Base-by-base conservation (phyloP, 768 basidiomycete genomes). In the Polyporus arcularius region DNA sequence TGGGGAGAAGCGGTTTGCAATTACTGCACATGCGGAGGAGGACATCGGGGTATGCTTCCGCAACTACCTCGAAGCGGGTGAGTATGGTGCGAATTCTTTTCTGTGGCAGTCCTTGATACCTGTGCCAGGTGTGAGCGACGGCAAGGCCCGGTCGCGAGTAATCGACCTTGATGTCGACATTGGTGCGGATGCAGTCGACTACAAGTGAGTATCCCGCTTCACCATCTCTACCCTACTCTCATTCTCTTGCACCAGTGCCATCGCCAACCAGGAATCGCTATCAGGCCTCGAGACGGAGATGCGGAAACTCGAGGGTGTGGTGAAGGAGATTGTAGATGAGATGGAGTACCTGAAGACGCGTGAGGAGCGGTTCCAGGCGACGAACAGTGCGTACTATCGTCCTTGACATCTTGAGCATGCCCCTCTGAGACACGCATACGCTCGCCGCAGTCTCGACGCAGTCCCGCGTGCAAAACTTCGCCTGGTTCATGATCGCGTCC, bases 181-280 rank as follows among this genome's bases (percentile, higher is more conserved):
- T 73, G 97, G 97, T 38, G 96, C 96, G 12, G 96, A 98, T 69
- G 97, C 97, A 2, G 89, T 98, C 40, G 97, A 99, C 76, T 98
- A 98, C 83, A 98, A 99, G 95, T 50, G 14, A 7, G 11, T 46
- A 15, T 14, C 6, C 40, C 32, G 21, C 45, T 51, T 6, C 51
- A 9, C 32, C 60, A 49, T 16, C 57, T 21, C 48, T 4, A 41
- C 9, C 14, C 43, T 21, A 18, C n/a, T 45, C 16, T 45, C 9
- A 15, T 28, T 21, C 26, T 26, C 41, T 42, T 43, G 42, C n/a
- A 21, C 1, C 70, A 97, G 95, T 68, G 97, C 97, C 28, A 99
- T 98, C 73, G 97, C 97, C 10, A 98, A 97, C 76, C 96, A 98
- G 73, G 97, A 99, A 73, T 95, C 93, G 0, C 80, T 98, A 0